Evolutionary conservation across 805 yeast genomes (phyloP).

Genomic region (Wilhelminamyces savonicus): DNA sequence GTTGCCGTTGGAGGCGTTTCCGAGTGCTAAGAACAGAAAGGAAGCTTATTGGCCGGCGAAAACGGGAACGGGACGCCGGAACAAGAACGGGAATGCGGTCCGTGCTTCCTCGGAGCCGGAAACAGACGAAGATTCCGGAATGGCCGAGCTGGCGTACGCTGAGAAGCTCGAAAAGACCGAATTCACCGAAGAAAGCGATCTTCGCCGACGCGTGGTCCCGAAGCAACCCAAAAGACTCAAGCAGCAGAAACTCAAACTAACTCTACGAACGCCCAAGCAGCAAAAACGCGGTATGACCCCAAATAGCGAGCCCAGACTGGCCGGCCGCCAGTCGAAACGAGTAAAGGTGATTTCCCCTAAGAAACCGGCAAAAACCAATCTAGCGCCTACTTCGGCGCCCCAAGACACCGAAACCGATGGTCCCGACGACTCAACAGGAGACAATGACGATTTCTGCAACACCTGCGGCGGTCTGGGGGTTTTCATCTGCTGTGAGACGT

Average conservation of each 20-base stretch:
- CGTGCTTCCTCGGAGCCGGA: too few species aligned
- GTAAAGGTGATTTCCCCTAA: slow-evolving; percentile 29
- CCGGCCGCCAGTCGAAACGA: slow-evolving; percentile 6
- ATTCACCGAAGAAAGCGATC: slow-evolving; percentile 11
- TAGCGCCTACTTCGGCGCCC: slow-evolving; percentile 16
- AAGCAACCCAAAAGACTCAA: slow-evolving; percentile 10
- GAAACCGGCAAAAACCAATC: slow-evolving; percentile 18
- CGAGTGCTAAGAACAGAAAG: slow-evolving; percentile 52
- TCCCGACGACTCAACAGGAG: slow-evolving; percentile 8
- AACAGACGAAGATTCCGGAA: slow-evolving; percentile 6
- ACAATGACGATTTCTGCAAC: slow-evolving; percentile 86
- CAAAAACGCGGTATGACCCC: too few species aligned
- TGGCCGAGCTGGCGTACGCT: slow-evolving; percentile 8
- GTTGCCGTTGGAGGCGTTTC: slow-evolving; percentile 62
- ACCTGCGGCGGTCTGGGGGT: slow-evolving; percentile 87
- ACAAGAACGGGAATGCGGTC: too few species aligned
- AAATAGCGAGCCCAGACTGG: too few species aligned
- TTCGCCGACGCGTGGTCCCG: slow-evolving; percentile 9
- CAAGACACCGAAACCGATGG: slow-evolving; percentile 3
- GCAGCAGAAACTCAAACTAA: too few species aligned
- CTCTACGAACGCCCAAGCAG: too few species aligned
- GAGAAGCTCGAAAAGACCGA: slow-evolving; percentile 8
- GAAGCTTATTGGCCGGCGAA: slow-evolving; percentile 49
- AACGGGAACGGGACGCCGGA: slow-evolving; percentile 10
- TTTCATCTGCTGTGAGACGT: slow-evolving; percentile 87